Evolutionary conservation across 2,329 filamentous ascomycete genomes (phyloP).

Genomic region (Xylariomycetidae sp.): DNA sequence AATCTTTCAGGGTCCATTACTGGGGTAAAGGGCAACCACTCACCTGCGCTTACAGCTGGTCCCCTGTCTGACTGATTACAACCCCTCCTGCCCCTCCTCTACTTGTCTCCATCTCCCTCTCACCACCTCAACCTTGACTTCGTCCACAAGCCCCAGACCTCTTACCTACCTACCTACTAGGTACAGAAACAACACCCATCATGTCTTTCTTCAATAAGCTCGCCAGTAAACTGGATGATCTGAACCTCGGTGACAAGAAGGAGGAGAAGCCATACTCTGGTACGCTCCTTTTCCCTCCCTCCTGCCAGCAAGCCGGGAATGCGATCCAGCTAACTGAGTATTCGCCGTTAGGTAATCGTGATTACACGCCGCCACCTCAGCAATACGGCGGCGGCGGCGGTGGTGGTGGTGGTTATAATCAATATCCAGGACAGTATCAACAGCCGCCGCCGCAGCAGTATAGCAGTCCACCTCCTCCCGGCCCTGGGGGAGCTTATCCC

Average conservation of each 20-base stretch:
- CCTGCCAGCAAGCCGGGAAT: too few relatives aligned
- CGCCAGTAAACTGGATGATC: constrained; percentile 25
- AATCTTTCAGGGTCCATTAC: too few relatives aligned
- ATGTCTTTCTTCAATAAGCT: constrained; percentile 29
- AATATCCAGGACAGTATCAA: constrained; percentile 1
- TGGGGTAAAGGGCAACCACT: too few relatives aligned
- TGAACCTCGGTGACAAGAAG: constrained; percentile 22
- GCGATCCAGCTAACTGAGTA: too few relatives aligned
- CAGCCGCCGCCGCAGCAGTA: constrained; percentile 9
- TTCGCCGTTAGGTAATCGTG: constrained; percentile 18
- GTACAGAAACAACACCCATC: constrained; percentile 5
- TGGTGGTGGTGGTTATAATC: constrained; percentile 3
- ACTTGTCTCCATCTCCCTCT: too few relatives aligned
- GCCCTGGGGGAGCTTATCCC: constrained; percentile 11
- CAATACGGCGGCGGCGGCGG: constrained; percentile 18
- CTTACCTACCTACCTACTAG: too few relatives aligned
- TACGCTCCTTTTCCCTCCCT: too few relatives aligned
- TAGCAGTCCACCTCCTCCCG: constrained; percentile 6
- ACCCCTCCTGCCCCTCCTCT: too few relatives aligned
- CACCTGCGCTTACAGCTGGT: too few relatives aligned
- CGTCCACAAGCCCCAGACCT: too few relatives aligned
- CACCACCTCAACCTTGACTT: too few relatives aligned
- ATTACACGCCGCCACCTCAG: constrained; percentile 19
- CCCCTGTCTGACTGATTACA: too few relatives aligned
- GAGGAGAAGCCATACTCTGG: constrained; percentile 13